Evolutionary conservation across 139 green algal genomes (phyloP).

Genomic region (Chlamydomonas sphaeroides): DNA sequence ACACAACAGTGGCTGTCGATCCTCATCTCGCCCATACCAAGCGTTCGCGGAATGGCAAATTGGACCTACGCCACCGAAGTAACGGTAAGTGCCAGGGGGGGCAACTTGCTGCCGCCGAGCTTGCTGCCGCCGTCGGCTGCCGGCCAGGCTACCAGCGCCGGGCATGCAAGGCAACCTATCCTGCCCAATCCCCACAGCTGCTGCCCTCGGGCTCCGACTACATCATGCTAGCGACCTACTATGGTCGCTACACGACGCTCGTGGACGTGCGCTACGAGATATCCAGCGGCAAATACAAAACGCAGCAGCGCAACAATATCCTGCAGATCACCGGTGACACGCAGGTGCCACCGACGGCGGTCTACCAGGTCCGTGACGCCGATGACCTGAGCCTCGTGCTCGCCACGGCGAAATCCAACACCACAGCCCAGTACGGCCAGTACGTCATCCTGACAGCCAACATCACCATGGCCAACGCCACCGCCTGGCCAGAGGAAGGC

Average conservation of each 20-base stretch:
- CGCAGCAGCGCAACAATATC: conserved; percentile 42
- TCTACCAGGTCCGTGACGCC: conserved; percentile 28
- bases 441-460: conserved; percentile 30
- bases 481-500: neutral
- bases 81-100: neutral
- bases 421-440: neutral
- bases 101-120: too few species aligned
- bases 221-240: conserved; percentile 15
- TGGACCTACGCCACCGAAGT: conserved; percentile 14
- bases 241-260: conserved; percentile 19
- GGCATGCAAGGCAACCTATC: too few species aligned
- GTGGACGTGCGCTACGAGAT: conserved; percentile 23
- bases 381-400: neutral
- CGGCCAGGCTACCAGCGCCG: too few species aligned
- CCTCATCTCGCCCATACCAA: conserved; percentile 11
- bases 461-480: neutral
- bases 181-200: conserved; percentile 9
- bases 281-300: neutral
- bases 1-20: conserved; percentile 42
- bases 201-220: conserved; percentile 14
- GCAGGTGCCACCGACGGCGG: conserved; percentile 18
- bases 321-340: conserved; percentile 26
- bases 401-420: neutral
- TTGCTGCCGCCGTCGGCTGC: too few species aligned
- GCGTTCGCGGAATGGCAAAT: neutral